Evolutionary conservation across 2,329 filamentous ascomycete genomes (phyloP).

Genomic region (Paraphoma chrysanthemicola): DNA sequence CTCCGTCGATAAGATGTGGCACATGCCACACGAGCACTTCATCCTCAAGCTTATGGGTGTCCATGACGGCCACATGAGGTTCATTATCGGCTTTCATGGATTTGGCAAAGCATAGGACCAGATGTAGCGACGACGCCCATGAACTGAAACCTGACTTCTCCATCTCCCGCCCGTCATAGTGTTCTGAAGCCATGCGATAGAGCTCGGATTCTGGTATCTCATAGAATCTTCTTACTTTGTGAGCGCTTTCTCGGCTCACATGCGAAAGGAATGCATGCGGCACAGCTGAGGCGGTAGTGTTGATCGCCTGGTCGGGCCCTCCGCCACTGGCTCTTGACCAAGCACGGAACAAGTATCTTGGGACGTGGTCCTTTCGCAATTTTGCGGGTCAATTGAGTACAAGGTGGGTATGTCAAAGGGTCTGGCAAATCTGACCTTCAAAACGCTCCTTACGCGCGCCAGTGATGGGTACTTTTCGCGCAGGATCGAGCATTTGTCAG

Average conservation of each 20-base stretch:
- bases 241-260: background rate
- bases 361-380: slow-evolving; percentile 2
- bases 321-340: slow-evolving; percentile 3
- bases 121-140: slow-evolving; percentile 9
- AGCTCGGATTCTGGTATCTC: background rate
- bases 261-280: slow-evolving; percentile 8
- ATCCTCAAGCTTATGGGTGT: background rate
- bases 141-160: slow-evolving; percentile 1
- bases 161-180: background rate
- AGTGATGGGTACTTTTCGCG: background rate
- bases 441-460: background rate
- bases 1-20: background rate
- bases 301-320: slow-evolving; percentile 1
- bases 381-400: background rate
- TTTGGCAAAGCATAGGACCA: slow-evolving; percentile 6
- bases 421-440: background rate
- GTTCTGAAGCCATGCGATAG: background rate
- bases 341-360: slow-evolving; percentile 12
- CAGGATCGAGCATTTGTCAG: too few relatives aligned
- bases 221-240: slow-evolving; percentile 1
- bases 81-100: background rate
- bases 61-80: slow-evolving; percentile 5
- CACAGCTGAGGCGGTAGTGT: slow-evolving; percentile 1
- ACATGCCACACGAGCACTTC: slow-evolving; percentile 11
- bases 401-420: too few relatives aligned